phyloP scores from a whole-genome alignment of 257 asterid species.

The Gentiana dahurica region DNA sequence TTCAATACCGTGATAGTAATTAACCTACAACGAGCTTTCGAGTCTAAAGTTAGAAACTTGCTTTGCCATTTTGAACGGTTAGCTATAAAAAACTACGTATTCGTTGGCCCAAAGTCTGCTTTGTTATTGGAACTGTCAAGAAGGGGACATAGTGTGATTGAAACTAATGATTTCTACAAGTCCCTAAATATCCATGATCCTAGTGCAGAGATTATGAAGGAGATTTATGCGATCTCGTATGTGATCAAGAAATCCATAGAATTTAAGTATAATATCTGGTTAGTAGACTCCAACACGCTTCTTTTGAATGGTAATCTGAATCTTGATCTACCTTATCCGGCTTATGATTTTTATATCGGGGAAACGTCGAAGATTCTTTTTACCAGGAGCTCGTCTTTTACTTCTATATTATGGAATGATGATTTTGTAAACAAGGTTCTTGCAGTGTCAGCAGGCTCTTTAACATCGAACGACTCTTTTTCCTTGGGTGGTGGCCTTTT shows the following conservation, averaged over 20 bases:
- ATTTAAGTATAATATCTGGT: constrained; percentile 47
- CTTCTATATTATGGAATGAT: constrained; percentile 39
- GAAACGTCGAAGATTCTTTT: constrained; percentile 35
- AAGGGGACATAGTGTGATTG: constrained; percentile 67
- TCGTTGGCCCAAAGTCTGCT: constrained; percentile 47
- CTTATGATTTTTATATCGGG: constrained; percentile 37
- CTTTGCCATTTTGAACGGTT: constrained; percentile 74
- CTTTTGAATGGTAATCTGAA: constrained; percentile 40
- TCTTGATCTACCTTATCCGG: constrained; percentile 32
- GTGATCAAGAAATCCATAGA: constrained; percentile 50
- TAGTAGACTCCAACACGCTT: constrained; percentile 47
- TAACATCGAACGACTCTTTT: constrained; percentile 24
- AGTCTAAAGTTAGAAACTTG: constrained; percentile 45
- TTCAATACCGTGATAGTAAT: constrained; percentile 40
- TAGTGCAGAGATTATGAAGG: constrained; percentile 34
- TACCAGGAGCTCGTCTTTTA: constrained; percentile 43
- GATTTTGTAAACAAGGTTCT: constrained; percentile 32
- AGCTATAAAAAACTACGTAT: constrained; percentile 51
- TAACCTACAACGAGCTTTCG: constrained; percentile 44
- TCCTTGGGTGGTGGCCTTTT: constrained; percentile 18
- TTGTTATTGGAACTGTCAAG: constrained; percentile 75
- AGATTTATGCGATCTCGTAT: constrained; percentile 38
- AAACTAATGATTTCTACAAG: constrained; percentile 22
- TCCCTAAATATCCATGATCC: constrained; percentile 39
- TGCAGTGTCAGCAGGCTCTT: constrained; percentile 16